Evolutionary conservation across 2,329 filamentous ascomycete genomes (phyloP).

Genomic region (Lizonia empirigonia): DNA sequence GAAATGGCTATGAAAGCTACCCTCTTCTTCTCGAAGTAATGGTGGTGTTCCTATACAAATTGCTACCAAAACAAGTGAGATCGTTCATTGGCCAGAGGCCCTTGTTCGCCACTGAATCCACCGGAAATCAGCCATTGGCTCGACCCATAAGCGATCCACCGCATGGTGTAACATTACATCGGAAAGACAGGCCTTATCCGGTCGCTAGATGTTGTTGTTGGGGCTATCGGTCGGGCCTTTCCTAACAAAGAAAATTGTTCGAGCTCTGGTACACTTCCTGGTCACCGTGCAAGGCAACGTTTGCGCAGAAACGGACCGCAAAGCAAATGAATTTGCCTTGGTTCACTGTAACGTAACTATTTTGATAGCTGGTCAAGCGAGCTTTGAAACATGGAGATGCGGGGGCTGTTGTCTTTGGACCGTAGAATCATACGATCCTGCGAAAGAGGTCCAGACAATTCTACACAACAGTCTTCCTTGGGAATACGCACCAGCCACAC

Average conservation of each 20-base stretch:
- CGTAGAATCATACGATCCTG: not conserved
- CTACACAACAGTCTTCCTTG: not conserved
- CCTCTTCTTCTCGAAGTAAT: too few relatives aligned
- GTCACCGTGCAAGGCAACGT: not conserved
- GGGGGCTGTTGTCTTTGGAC: not conserved
- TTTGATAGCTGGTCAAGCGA: not conserved
- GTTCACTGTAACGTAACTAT: not conserved
- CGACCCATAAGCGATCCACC: too few relatives aligned
- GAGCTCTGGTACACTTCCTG: constrained; percentile 5
- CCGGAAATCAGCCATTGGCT: too few relatives aligned
- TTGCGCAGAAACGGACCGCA: not conserved
- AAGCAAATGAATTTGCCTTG: not conserved
- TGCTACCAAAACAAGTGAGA: too few relatives aligned
- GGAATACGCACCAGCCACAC: not conserved
- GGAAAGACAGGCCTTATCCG: not conserved
- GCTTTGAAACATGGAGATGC: not conserved
- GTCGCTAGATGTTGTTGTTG: not conserved
- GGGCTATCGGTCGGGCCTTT: not conserved
- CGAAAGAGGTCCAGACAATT: not conserved
- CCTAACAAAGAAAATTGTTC: constrained; percentile 3
- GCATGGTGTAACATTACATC: not conserved
- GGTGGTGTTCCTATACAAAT: too few relatives aligned
- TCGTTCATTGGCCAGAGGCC: too few relatives aligned
- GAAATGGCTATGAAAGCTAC: too few relatives aligned
- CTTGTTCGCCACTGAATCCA: too few relatives aligned